Percentiles rank a stretch among this genome's conserved stretches.
Conservation (phyloP, 2,329 filamentous ascomycete species). For the Volutella citrinella region DNA sequence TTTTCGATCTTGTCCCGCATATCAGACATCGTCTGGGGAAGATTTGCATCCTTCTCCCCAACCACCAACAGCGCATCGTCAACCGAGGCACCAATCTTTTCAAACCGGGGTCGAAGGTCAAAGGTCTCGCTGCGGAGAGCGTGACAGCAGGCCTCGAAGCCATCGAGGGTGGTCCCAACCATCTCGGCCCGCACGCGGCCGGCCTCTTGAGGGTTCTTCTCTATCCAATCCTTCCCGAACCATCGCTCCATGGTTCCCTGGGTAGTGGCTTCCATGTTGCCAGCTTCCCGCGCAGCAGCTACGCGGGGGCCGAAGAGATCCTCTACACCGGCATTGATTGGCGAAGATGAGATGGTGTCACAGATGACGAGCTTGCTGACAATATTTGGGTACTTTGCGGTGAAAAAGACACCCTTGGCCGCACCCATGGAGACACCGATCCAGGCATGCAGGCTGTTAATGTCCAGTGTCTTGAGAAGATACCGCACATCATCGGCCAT, state of each 20-base stretch:
- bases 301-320: constrained; percentile 37
- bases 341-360: constrained; percentile 38
- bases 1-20: constrained; percentile 35
- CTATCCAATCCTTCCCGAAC: constrained; percentile 38
- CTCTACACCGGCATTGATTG: constrained; percentile 31
- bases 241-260: constrained; percentile 37
- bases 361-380: constrained; percentile 37
- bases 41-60: constrained; percentile 40
- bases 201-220: constrained; percentile 32
- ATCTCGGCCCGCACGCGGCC: constrained; percentile 33
- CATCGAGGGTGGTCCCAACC: constrained; percentile 35
- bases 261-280: constrained; percentile 29
- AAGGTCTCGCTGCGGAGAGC: constrained; percentile 36
- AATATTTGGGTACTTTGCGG: constrained; percentile 34
- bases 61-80: constrained; percentile 36
- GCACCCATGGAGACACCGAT: constrained; percentile 46
- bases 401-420: constrained; percentile 37
- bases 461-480: constrained; percentile 31
- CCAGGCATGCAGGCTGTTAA: constrained; percentile 36
- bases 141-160: constrained; percentile 39
- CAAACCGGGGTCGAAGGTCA: constrained; percentile 35
- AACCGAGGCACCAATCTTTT: constrained; percentile 30
- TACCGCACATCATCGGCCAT: constrained; percentile 36
- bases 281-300: constrained; percentile 29
- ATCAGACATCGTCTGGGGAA: constrained; percentile 36